These are phyloP conservation scores for Beauveria medogensis DNA, from an alignment of 2,329 filamentous ascomycete species.

Conservation along the genomic window DNA sequence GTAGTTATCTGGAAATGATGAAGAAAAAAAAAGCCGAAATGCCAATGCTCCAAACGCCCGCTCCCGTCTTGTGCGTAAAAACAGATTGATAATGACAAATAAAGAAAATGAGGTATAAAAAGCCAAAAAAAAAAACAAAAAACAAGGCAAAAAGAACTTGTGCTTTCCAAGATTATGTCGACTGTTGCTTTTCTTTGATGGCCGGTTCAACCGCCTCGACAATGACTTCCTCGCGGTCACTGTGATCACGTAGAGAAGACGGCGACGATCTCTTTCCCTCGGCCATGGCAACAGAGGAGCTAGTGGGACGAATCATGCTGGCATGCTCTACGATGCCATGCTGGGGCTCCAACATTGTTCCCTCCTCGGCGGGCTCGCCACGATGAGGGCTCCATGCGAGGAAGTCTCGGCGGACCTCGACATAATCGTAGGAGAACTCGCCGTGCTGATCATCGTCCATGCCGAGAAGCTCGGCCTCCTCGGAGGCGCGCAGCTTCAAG, in stretches of 20 bases:
- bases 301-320: slow-evolving; percentile 25
- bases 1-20: too few relatives aligned
- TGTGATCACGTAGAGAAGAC: slow-evolving; percentile 8
- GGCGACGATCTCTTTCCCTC: slow-evolving; percentile 9
- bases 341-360: slow-evolving; percentile 52
- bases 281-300: slow-evolving; percentile 14
- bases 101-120: slow-evolving; percentile 2
- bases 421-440: slow-evolving; percentile 86
- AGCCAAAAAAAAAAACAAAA: not conserved
- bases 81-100: not conserved
- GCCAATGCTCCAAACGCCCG: slow-evolving; percentile 5
- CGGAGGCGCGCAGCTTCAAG: slow-evolving; percentile 68
- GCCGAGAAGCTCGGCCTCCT: slow-evolving; percentile 75
- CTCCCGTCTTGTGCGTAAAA: not conserved
- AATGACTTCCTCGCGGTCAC: slow-evolving; percentile 2
- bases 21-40: not conserved
- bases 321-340: slow-evolving; percentile 65
- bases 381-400: slow-evolving; percentile 78
- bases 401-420: slow-evolving; percentile 82
- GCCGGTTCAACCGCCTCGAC: slow-evolving; percentile 2
- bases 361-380: slow-evolving; percentile 51
- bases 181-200: slow-evolving; percentile 13
- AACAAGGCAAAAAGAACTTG: not conserved
- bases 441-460: slow-evolving; percentile 89
- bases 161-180: not conserved